Base-by-base conservation (phyloP, 2,329 filamentous ascomycete genomes). In the Pyrenophora seminiperda region DNA sequence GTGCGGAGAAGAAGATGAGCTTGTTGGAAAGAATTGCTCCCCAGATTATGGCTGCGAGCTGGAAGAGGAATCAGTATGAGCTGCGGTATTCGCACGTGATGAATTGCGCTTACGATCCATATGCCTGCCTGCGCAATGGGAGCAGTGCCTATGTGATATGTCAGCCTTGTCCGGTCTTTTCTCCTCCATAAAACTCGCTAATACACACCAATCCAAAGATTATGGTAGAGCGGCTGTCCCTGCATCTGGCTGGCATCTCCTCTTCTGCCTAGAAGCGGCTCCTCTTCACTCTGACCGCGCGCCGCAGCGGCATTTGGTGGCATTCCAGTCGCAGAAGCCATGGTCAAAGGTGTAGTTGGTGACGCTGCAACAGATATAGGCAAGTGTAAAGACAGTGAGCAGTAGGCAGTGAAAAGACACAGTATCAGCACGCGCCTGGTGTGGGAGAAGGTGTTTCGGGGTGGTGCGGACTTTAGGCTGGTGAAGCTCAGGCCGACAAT, bases 1-100 rank as follows among this genome's bases (percentile, higher is more conserved):
- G 93, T 7, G 87, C 85, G 14, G 90, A 91, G 81, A 97, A 96
- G 63, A 96, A 84, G 31, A 90, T 89, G 54, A 95, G 69, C 22
- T 86, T 72, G 36, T 81, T 79, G 33, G 84, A 82, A 68, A 96
- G 84, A 58, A 97, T 83, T 47, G 83, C 83, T 37, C 84, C 83
- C 90, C 91, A 96, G 59, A 96, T 80, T 48, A 93, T 83, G 29
- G 84, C 83, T 40, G 85, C 78, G 55, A 97, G 83, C 81, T 84
- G 15, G 38, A 54, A 29, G 30, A 14, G 9, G 9, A 4, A 50
- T 65, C 39, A 67, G 53, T 50, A 38, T 43, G 10, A 41, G n/a
- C 10, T 32, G 41, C 24, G 11, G 34, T 18, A 2, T 3, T 19
- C 19, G 14, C 7, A 22, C 20, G 27, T 17, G 14, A 6, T 24